These are phyloP conservation scores for Malus fusca DNA, from an alignment of 306 rosid genomes.

Conservation along the genomic window DNA sequence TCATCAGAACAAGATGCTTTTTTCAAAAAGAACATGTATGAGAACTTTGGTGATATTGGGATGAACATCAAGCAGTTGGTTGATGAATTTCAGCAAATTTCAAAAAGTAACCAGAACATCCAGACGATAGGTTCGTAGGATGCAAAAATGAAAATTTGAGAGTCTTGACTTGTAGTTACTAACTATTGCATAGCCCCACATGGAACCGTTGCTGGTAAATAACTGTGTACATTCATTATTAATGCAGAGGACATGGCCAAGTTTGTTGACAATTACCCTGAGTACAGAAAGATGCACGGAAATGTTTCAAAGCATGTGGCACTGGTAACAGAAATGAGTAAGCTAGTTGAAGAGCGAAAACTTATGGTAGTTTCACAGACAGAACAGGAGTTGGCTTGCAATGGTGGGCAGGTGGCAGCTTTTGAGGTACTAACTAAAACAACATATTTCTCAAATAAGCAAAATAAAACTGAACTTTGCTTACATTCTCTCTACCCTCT, in stretches of 20 bases:
- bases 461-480: background rate
- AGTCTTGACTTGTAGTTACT: background rate
- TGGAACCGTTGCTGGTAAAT: background rate
- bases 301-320: constrained; percentile 95
- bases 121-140: constrained; percentile 81
- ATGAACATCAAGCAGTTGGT: constrained; percentile 90
- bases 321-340: constrained; percentile 92
- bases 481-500: background rate
- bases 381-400: constrained; percentile 96
- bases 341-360: constrained; percentile 56
- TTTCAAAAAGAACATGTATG: constrained; percentile 86
- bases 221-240: constrained; percentile 17
- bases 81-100: constrained; percentile 87
- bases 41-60: constrained; percentile 96
- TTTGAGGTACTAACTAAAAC: constrained; percentile 67
- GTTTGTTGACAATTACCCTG: constrained; percentile 53
- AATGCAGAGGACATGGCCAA: constrained; percentile 19
- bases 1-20: constrained; percentile 89
- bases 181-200: background rate
- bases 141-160: background rate
- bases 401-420: constrained; percentile 92
- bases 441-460: constrained; percentile 24
- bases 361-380: constrained; percentile 88
- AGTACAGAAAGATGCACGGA: constrained; percentile 27
- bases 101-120: constrained; percentile 84